A percentile compares a stretch with the other conserved stretches of the same genome.
These are phyloP conservation scores for Berberis thunbergii DNA, from an alignment of 164 flowering plant genomes.

Conservation along the genomic window DNA sequence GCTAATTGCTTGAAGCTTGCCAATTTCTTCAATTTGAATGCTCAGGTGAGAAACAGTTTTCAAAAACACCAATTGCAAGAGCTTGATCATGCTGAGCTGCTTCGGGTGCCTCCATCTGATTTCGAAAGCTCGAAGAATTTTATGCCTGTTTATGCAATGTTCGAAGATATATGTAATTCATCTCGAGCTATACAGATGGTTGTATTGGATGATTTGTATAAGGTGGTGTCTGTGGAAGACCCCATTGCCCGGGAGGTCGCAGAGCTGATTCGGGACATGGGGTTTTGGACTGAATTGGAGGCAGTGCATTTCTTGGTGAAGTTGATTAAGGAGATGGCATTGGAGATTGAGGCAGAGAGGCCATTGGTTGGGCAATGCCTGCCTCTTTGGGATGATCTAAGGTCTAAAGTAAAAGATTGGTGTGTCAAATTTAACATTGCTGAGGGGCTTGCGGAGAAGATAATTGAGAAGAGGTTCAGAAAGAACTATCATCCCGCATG, in stretches of 20 bases:
- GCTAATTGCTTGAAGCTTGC: slow-evolving; percentile 60
- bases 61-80: slow-evolving; percentile 70
- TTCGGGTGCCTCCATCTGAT: slow-evolving; percentile 39
- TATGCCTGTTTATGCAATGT: slow-evolving; percentile 32
- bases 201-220: slow-evolving; percentile 55
- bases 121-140: slow-evolving; percentile 22
- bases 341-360: slow-evolving; percentile 73
- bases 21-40: slow-evolving; percentile 46
- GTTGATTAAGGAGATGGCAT: slow-evolving; percentile 60
- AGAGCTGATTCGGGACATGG: slow-evolving; percentile 56
- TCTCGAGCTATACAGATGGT: slow-evolving; percentile 60
- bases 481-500: slow-evolving; percentile 98
- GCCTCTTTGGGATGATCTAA: slow-evolving; percentile 77
- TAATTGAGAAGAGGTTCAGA: slow-evolving; percentile 68
- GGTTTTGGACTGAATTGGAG: slow-evolving; percentile 80
- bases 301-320: slow-evolving; percentile 65
- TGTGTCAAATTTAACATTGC: slow-evolving; percentile 50
- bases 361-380: slow-evolving; percentile 83
- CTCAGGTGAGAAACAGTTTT: slow-evolving; percentile 47
- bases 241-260: slow-evolving; percentile 53
- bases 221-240: slow-evolving; percentile 59
- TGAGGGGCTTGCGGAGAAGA: slow-evolving; percentile 55
- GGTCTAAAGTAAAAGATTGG: slow-evolving; percentile 77
- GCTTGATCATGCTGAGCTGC: slow-evolving; percentile 42
- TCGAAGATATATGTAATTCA: slow-evolving; percentile 57